Evolutionary conservation across 2,329 filamentous ascomycete species (phyloP).

Genomic region (Knoxdaviesia capensis): DNA sequence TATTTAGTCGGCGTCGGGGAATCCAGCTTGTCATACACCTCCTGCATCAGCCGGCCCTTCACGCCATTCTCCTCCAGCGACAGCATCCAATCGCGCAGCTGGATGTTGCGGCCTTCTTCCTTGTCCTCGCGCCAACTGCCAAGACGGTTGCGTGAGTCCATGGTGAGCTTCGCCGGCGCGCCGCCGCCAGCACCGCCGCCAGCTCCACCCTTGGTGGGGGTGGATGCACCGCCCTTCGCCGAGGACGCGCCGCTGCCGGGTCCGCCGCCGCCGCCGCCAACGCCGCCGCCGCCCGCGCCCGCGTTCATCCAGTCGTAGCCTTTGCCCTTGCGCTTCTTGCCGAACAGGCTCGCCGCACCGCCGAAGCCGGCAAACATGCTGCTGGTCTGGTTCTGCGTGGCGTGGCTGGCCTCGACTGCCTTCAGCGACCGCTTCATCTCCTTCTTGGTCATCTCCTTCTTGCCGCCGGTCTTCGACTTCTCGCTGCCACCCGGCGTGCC

Average conservation of each 20-base stretch:
- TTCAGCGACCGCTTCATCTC: slow-evolving; percentile 65
- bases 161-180: slow-evolving; percentile 23
- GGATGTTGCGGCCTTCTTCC: slow-evolving; percentile 57
- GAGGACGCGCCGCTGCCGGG: slow-evolving; percentile 14
- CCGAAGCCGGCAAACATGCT: slow-evolving; percentile 50
- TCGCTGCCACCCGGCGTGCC: slow-evolving; percentile 6
- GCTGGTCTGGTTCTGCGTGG: slow-evolving; percentile 67
- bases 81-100: slow-evolving; percentile 63
- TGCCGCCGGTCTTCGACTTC: neutral
- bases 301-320: slow-evolving; percentile 59
- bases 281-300: slow-evolving; percentile 18
- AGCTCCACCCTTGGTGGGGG: slow-evolving; percentile 20
- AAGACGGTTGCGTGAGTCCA: slow-evolving; percentile 39
- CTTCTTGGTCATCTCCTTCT: slow-evolving; percentile 69
- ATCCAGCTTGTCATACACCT: slow-evolving; percentile 32
- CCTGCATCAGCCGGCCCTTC: slow-evolving; percentile 41
- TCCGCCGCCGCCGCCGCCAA: slow-evolving; percentile 10
- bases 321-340: slow-evolving; percentile 41
- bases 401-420: slow-evolving; percentile 58
- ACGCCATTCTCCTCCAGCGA: slow-evolving; percentile 63
- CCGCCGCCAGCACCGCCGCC: slow-evolving; percentile 4
- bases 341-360: slow-evolving; percentile 32
- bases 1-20: slow-evolving; percentile 17
- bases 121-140: slow-evolving; percentile 65
- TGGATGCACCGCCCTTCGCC: slow-evolving; percentile 27